These are phyloP conservation scores for Mayamaea pseudoterrestris DNA, from an alignment of 108 stramenopile species.

Conservation along the genomic window DNA sequence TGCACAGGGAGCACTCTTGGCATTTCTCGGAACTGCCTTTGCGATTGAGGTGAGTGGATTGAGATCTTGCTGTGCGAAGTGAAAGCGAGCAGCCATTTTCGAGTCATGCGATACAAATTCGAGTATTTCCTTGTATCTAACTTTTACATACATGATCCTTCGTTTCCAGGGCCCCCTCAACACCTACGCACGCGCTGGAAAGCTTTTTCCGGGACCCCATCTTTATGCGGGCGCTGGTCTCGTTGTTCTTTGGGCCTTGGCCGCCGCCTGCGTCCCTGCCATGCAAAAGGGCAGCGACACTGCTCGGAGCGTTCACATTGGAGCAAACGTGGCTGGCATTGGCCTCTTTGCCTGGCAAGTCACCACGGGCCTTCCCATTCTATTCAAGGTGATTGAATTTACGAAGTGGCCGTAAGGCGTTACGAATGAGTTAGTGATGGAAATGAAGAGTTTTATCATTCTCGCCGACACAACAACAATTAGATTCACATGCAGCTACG, in stretches of 20 bases:
- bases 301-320: constrained; percentile 89
- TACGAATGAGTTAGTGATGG: too few relatives aligned
- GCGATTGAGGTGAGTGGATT: constrained; percentile 88
- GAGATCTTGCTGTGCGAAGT: too few relatives aligned
- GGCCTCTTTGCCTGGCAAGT: constrained; percentile 93
- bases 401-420: constrained; percentile 88
- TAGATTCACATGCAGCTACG: too few relatives aligned
- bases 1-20: constrained; percentile 72
- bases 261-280: constrained; percentile 79
- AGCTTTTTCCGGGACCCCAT: constrained; percentile 96
- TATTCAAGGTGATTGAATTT: constrained; percentile 82
- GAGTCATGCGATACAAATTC: too few relatives aligned
- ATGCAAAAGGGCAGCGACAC: constrained; percentile 98
- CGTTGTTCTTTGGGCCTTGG: constrained; percentile 86
- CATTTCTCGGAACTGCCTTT: constrained; percentile 84
- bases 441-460: too few relatives aligned
- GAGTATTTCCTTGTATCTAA: constrained; percentile 1
- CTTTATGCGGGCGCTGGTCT: constrained; percentile 94
- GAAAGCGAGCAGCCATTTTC: too few relatives aligned
- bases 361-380: constrained; percentile 72
- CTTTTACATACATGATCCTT: constrained; percentile 2
- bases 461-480: too few relatives aligned
- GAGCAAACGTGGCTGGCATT: constrained; percentile 78
- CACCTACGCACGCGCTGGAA: constrained; percentile 92
- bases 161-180: constrained; percentile 94